Conservation (phyloP, 176 grass and related monocot genomes). For the Alloteropsis semialata region DNA sequence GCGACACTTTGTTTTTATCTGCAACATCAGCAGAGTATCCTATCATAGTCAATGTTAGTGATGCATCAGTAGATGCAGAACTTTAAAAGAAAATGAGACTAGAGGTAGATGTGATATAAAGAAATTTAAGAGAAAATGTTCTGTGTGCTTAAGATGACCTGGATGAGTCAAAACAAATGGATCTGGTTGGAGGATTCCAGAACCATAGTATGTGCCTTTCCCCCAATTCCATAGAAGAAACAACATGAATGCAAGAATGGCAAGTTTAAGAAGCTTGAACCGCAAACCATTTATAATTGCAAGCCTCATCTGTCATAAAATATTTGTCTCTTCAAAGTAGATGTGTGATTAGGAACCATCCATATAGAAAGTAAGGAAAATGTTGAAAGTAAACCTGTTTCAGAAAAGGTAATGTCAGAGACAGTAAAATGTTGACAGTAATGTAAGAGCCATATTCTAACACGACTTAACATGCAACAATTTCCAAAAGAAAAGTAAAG, state of each 20-base stretch:
- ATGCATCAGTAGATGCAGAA: slow-evolving; percentile 37
- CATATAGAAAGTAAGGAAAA: slow-evolving; percentile 9
- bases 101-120: slow-evolving; percentile 14
- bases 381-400: slow-evolving; percentile 21
- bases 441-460: neutral
- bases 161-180: slow-evolving; percentile 53
- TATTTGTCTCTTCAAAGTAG: neutral
- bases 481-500: neutral
- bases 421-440: too few relatives aligned
- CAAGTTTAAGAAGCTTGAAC: slow-evolving; percentile 74
- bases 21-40: slow-evolving; percentile 19
- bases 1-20: slow-evolving; percentile 17
- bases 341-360: slow-evolving; percentile 23
- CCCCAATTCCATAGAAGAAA: slow-evolving; percentile 97
- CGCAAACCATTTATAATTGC: slow-evolving; percentile 75
- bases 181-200: slow-evolving; percentile 51
- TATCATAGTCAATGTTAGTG: slow-evolving; percentile 24
- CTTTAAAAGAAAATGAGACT: slow-evolving; percentile 23
- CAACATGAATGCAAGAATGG: slow-evolving; percentile 54
- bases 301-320: slow-evolving; percentile 46
- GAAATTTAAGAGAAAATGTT: slow-evolving; percentile 6
- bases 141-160: slow-evolving; percentile 50
- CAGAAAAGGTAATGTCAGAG: slow-evolving; percentile 13
- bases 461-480: neutral
- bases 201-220: slow-evolving; percentile 45